Conservation (phyloP, 2,329 filamentous ascomycete genomes). For the Ilyonectria robusta region DNA sequence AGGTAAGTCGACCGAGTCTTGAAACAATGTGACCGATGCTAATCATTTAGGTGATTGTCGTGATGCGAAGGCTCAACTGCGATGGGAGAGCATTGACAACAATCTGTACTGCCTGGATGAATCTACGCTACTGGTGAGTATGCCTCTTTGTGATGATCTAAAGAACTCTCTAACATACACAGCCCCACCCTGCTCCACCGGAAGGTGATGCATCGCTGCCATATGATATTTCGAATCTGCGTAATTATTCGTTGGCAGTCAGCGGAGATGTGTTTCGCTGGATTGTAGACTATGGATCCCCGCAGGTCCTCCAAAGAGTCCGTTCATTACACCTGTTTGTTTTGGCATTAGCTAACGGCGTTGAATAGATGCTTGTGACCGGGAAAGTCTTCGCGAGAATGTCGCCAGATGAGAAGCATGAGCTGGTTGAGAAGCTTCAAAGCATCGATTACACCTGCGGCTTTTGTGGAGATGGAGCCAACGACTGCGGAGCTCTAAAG, state of each 20-base stretch:
- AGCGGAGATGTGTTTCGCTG: constrained; percentile 96
- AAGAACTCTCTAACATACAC: constrained; percentile 23
- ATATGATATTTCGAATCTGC: constrained; percentile 84
- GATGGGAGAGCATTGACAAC: constrained; percentile 97
- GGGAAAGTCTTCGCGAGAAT: constrained; percentile 97
- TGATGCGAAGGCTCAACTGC: constrained; percentile 80
- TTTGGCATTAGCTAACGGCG: constrained; percentile 8
- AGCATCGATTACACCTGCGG: constrained; percentile 95
- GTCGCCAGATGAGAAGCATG: constrained; percentile 99
- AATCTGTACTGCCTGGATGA: constrained; percentile 82
- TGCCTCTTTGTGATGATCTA: not conserved
- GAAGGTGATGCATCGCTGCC: constrained; percentile 87
- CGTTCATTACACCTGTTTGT: constrained; percentile 40
- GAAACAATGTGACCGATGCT: constrained; percentile 8
- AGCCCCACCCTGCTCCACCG: constrained; percentile 80
- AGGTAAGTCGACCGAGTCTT: constrained; percentile 60
- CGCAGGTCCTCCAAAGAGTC: constrained; percentile 81
- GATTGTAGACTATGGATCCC: constrained; percentile 91
- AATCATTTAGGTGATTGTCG: constrained; percentile 72
- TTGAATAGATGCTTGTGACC: constrained; percentile 82
- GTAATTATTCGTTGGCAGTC: constrained; percentile 90
- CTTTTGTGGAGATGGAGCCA: constrained; percentile 97
- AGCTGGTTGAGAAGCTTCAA: constrained; percentile 96
- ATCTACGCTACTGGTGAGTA: constrained; percentile 77
- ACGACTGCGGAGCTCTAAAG: constrained; percentile 97